phyloP scores from a whole-genome alignment of 2,329 filamentous ascomycete species.

The Grosmannia penicillata region DNA sequence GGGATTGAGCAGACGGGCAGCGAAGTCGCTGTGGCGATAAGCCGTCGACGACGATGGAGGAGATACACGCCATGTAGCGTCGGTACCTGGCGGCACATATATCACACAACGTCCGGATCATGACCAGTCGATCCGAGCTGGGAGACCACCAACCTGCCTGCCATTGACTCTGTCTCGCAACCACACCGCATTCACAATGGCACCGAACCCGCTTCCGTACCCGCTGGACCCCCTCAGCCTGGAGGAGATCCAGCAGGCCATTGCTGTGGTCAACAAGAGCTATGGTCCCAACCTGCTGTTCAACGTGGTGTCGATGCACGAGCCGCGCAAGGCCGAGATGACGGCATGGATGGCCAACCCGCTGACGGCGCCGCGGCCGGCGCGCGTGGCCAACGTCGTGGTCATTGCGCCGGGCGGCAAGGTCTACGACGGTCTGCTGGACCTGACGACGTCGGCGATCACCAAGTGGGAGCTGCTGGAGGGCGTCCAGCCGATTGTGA shows the following conservation, averaged over 20 bases:
- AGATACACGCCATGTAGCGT: no score
- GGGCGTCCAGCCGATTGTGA: constrained; percentile 66
- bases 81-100: no score
- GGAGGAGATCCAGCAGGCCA: constrained; percentile 58
- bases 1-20: no score
- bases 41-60: no score
- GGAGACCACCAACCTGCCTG: no score
- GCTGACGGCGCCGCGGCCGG: constrained; percentile 43
- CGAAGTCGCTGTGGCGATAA: no score
- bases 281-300: constrained; percentile 61
- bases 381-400: constrained; percentile 66
- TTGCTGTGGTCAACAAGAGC: constrained; percentile 52
- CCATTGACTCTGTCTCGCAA: no score
- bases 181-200: constrained; percentile 12
- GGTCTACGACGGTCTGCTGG: constrained; percentile 70
- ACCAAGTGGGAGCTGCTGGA: constrained; percentile 60
- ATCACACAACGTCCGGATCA: no score
- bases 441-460: constrained; percentile 52
- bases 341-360: constrained; percentile 60
- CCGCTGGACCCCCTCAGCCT: constrained; percentile 66
- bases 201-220: constrained; percentile 27
- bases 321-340: constrained; percentile 79
- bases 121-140: no score
- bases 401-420: constrained; percentile 66
- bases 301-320: constrained; percentile 73